Base-by-base conservation (phyloP, 2,329 filamentous ascomycete genomes). In the Amphichorda felina region DNA sequence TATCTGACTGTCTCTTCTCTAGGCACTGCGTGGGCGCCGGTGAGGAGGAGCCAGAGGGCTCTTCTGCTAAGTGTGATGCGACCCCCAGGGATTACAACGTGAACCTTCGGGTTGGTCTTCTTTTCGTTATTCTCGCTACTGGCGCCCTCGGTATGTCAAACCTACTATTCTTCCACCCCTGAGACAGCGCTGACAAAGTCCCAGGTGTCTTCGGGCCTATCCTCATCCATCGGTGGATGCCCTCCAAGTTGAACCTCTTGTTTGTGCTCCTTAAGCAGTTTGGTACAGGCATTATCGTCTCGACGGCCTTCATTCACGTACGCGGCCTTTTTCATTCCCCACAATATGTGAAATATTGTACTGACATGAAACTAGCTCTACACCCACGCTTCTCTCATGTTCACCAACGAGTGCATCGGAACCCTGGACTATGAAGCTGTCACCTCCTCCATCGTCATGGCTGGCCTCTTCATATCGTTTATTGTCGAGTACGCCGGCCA, bases 361-460 rank as follows among this genome's bases (percentile, higher is more conserved):
- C 10, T 30, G 28, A 13, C 15, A 30, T 8, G 8, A 11, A 10
- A n/a, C n/a, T n/a, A 83, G 75, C 68, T 88, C 9, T 76, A 79
- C 47, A 85, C 80, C 0, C 81, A 88, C 42, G 80, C 82, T 1
- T 57, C 65, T 7, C 64, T 87, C 19, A 83, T 85, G 76, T 86
- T 88, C 45, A 59, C 53, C 15, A 85, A 82, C 43, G 59, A 75
- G 34, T 88, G 82, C 45, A 56, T 88, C 10, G 75, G 77, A 4
- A 64, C 67, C 7, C 57, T 87, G 3, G 50, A 60, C 5, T 88
- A 82, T 45, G 82, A 88, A 53, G 71, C 63, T 4, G 82, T 77
- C 0, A 73, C 81, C 0, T 71, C 79, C 0, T 75, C 81, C 2
- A 73, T 88, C 28, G 67, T 82, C 32, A 81, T 87, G 74, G 82